A percentile compares a stretch with the other conserved stretches of the same genome.
Conservation (phyloP, 306 rosid species). For the Cercis canadensis region DNA sequence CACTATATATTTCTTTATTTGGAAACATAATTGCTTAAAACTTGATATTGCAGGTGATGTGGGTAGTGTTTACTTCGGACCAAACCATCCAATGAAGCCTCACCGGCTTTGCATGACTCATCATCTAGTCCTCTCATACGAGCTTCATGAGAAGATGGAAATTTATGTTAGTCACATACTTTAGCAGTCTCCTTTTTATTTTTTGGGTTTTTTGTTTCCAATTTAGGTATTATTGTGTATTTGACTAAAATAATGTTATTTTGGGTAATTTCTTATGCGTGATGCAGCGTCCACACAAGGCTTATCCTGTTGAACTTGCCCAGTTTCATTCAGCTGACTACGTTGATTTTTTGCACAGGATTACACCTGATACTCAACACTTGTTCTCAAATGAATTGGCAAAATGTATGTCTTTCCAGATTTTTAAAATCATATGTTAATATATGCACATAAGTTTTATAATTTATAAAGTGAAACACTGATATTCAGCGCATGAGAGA, state of each 20-base stretch:
- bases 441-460: conserved; percentile 9
- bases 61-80: conserved; percentile 97
- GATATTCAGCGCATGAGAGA: neutral
- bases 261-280: conserved; percentile 21
- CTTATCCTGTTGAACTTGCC: conserved; percentile 99
- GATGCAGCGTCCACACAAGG: conserved; percentile 97
- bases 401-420: conserved; percentile 57
- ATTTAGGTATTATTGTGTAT: conserved; percentile 3
- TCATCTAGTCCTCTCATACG: conserved; percentile 96
- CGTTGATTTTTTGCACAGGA: conserved; percentile 94
- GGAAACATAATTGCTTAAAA: conserved; percentile 3
- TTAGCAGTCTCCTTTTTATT: conserved; percentile 17
- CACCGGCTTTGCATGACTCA: conserved; percentile 99
- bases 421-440: neutral
- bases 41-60: conserved; percentile 81
- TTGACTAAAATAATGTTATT: conserved; percentile 27
- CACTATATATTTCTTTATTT: conserved; percentile 7
- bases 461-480: neutral
- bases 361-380: conserved; percentile 85
- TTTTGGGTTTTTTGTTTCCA: conserved; percentile 21
- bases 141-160: conserved; percentile 97
- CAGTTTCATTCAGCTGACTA: conserved; percentile 95
- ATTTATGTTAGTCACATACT: conserved; percentile 70
- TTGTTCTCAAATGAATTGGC: conserved; percentile 75
- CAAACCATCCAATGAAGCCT: conserved; percentile 99